These are phyloP conservation scores for Eucalyptus tenuipes DNA, from an alignment of 345 rosid species.

Conservation along the genomic window DNA sequence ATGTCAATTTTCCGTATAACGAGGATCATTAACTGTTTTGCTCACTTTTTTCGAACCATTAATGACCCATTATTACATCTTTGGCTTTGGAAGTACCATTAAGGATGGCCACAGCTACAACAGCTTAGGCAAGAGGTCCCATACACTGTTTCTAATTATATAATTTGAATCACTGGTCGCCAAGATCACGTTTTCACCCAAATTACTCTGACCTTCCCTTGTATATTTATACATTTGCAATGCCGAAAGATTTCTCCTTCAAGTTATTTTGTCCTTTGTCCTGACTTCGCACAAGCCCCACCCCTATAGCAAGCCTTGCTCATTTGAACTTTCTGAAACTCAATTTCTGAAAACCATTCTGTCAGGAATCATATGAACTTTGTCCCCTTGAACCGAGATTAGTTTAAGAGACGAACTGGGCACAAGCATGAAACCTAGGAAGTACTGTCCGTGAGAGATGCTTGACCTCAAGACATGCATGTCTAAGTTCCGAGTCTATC, in stretches of 20 bases:
- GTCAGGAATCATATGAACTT: background rate
- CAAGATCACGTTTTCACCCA: background rate
- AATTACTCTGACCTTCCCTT: background rate
- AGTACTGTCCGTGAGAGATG: background rate
- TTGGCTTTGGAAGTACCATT: too few species aligned
- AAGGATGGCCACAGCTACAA: background rate
- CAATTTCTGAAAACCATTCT: background rate
- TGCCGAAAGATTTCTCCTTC: background rate
- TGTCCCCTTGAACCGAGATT: background rate
- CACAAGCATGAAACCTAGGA: background rate
- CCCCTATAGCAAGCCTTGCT: background rate
- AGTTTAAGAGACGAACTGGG: background rate
- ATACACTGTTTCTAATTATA: background rate
- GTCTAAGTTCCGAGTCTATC: background rate
- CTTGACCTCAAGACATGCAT: background rate
- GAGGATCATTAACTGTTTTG: background rate
- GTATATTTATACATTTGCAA: background rate
- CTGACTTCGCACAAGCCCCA: background rate
- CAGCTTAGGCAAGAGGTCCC: background rate
- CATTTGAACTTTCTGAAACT: background rate
- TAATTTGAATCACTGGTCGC: background rate
- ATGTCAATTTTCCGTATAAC: background rate
- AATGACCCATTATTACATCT: background rate
- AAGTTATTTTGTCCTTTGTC: background rate
- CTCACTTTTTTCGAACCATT: too few species aligned